phyloP scores from a whole-genome alignment of 148 eudicot species.

The Spergularia bocconei region DNA sequence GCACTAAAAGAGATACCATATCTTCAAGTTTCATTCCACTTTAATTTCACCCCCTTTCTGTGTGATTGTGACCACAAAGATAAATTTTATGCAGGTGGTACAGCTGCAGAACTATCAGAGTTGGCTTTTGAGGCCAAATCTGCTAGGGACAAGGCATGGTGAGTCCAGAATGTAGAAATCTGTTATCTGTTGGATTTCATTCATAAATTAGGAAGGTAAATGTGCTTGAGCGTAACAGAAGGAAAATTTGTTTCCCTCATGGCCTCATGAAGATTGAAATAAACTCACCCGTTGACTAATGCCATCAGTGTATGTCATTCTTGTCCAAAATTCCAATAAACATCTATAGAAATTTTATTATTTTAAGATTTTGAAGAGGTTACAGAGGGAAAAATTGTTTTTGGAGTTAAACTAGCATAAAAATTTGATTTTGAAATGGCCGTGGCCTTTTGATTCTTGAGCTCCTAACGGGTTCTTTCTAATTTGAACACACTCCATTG shows the following conservation, averaged over 20 bases:
- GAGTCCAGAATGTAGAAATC: slow-evolving; percentile 39
- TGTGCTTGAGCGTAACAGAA: neutral
- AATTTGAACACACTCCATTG: neutral
- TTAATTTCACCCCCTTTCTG: neutral
- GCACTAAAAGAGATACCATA: neutral
- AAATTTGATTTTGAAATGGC: neutral
- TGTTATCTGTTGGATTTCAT: neutral
- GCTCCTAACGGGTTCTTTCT: neutral
- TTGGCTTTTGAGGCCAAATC: slow-evolving; percentile 86
- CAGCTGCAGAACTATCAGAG: slow-evolving; percentile 52
- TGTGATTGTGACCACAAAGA: slow-evolving; percentile 2
- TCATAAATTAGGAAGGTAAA: neutral
- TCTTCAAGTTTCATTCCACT: neutral
- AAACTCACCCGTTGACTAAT: neutral
- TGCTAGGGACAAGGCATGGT: slow-evolving; percentile 79
- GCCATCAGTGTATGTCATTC: neutral
- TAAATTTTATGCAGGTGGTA: slow-evolving; percentile 44
- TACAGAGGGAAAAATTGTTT: neutral
- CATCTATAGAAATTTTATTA: neutral
- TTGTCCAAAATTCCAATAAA: neutral
- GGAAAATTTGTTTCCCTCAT: neutral
- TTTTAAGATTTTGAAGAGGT: neutral
- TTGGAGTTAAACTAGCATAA: neutral
- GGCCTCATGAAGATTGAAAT: neutral
- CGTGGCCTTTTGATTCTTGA: neutral